Evolutionary conservation across 495 filamentous ascomycete genomes (phyloP).

Genomic region (Chlorociboria aeruginascens): DNA sequence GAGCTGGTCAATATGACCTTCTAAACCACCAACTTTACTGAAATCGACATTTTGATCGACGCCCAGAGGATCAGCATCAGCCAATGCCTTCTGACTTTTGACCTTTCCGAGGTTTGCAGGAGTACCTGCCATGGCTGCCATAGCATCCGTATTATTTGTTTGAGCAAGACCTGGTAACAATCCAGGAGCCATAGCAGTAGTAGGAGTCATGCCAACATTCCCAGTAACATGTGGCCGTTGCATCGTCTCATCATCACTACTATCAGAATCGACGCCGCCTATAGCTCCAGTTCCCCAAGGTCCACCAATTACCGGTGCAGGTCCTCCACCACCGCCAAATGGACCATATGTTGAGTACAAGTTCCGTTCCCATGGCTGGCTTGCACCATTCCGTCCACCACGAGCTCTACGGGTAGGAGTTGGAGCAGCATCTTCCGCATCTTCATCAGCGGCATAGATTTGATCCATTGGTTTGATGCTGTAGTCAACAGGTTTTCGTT

Average conservation of each 20-base stretch:
- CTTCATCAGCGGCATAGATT: slow-evolving; percentile 53
- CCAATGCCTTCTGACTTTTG: slow-evolving; percentile 63
- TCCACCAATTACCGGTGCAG: slow-evolving; percentile 59
- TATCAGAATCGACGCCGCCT: slow-evolving; percentile 82
- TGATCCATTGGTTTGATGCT: slow-evolving; percentile 66
- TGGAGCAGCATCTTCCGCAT: slow-evolving; percentile 45
- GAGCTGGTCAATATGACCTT: slow-evolving; percentile 85
- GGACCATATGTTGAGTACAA: slow-evolving; percentile 82
- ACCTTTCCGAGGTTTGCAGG: slow-evolving; percentile 82
- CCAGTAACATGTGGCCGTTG: slow-evolving; percentile 46
- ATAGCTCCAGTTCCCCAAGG: slow-evolving; percentile 66
- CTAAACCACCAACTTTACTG: slow-evolving; percentile 78
- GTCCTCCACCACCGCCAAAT: slow-evolving; percentile 73
- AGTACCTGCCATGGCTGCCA: slow-evolving; percentile 47
- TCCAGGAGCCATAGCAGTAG: slow-evolving; percentile 45
- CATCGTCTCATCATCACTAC: slow-evolving; percentile 82
- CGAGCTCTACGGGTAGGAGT: slow-evolving; percentile 56
- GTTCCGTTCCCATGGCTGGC: slow-evolving; percentile 52
- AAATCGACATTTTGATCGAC: slow-evolving; percentile 88
- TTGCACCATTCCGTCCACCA: slow-evolving; percentile 38
- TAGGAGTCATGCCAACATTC: slow-evolving; percentile 64
- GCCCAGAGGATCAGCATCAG: slow-evolving; percentile 88
- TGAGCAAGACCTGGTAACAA: slow-evolving; percentile 43
- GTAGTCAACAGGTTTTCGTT: slow-evolving; percentile 54
- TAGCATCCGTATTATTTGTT: slow-evolving; percentile 50